Base-by-base conservation (phyloP, 2,329 filamentous ascomycete species). In the Colletotrichum trifolii region DNA sequence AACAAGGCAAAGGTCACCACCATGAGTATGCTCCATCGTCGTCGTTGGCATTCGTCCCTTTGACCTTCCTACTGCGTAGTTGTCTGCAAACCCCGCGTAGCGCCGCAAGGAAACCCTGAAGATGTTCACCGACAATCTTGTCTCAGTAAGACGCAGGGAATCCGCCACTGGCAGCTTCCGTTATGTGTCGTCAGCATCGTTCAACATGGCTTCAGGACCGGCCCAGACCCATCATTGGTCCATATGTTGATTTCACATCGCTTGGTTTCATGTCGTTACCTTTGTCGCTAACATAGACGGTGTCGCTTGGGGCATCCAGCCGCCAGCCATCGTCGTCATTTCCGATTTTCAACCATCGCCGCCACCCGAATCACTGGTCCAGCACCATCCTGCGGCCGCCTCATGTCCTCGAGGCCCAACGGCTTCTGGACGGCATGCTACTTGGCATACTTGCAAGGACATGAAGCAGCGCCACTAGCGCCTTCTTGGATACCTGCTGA, bases 211-310 rank as follows among this genome's bases (percentile, higher is more conserved):
- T 49, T 9, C 8, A 47, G 49, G 25, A n/a, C 8, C 34, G 46
- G 45, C 46, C 57, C 39, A 42, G 52, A 43, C 13, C n/a, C 46
- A 12, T n/a, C 40, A 56, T 56, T 49, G 38, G 52, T 17, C 13
- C 56, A 65, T 53, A 40, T 38, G 25, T 25, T n/a, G 54, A 46
- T 56, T 54, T 65, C 58, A 53, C 40, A 40, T 42, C 25, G 13
- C 40, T 46, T n/a, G n/a, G 62, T 65, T 61, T 65, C 58, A 65
- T 43, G 47, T 53, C 36, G 46, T 35, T 42, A 25, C n/a, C 25
- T 25, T 25, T 25, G 25, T 25, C 25, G 25, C 25, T 25, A 4
- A 25, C 25, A 25, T 25, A 25, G 25, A 25, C 3, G 25, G 25
- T 25, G 25, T 25, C 25, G 25, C 4, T 25, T 25, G 25, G 25